Evolutionary conservation across 495 filamentous ascomycete species (phyloP).

Genomic region (Terfezia boudieri): DNA sequence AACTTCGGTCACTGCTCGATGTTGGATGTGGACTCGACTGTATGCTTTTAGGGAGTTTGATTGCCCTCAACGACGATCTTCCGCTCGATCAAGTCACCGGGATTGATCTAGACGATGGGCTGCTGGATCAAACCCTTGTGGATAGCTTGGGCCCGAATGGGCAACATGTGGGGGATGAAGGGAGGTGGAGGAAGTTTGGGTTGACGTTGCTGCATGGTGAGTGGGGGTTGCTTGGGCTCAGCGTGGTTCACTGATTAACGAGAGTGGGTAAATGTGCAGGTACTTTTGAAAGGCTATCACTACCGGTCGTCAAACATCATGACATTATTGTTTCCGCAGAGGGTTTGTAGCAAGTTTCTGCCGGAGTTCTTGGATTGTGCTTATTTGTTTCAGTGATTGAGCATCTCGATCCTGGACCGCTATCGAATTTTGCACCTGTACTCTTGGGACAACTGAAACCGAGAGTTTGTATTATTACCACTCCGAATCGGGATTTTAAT

Average conservation of each 20-base stretch:
- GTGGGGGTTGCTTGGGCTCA: not conserved
- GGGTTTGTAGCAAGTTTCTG: slow-evolving; percentile 1
- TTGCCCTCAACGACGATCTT: slow-evolving; percentile 11
- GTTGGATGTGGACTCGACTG: slow-evolving; percentile 14
- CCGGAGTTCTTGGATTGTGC: too few species aligned
- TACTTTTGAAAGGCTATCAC: slow-evolving; percentile 8
- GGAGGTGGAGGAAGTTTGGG: slow-evolving; percentile 10
- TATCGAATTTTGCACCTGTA: slow-evolving; percentile 9
- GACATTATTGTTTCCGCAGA: slow-evolving; percentile 14
- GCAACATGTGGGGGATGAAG: slow-evolving; percentile 3
- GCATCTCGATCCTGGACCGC: slow-evolving; percentile 14
- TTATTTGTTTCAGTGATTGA: slow-evolving; percentile 11
- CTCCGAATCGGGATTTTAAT: slow-evolving; percentile 18
- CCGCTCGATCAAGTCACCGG: slow-evolving; percentile 13
- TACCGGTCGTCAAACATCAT: slow-evolving; percentile 3
- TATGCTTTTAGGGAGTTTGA: slow-evolving; percentile 7
- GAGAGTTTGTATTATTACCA: slow-evolving; percentile 15
- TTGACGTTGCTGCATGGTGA: slow-evolving; percentile 12
- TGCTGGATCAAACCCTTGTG: not conserved
- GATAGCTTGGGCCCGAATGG: slow-evolving; percentile 4
- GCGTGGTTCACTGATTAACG: not conserved
- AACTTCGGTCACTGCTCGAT: slow-evolving; percentile 12
- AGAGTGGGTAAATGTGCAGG: not conserved
- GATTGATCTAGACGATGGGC: slow-evolving; percentile 13
- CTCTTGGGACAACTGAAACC: slow-evolving; percentile 14